Evolutionary conservation across 768 basidiomycete genomes (phyloP), one percentile per base, ranked within the genome.

Genomic region (Termitomyces sp.): DNA sequence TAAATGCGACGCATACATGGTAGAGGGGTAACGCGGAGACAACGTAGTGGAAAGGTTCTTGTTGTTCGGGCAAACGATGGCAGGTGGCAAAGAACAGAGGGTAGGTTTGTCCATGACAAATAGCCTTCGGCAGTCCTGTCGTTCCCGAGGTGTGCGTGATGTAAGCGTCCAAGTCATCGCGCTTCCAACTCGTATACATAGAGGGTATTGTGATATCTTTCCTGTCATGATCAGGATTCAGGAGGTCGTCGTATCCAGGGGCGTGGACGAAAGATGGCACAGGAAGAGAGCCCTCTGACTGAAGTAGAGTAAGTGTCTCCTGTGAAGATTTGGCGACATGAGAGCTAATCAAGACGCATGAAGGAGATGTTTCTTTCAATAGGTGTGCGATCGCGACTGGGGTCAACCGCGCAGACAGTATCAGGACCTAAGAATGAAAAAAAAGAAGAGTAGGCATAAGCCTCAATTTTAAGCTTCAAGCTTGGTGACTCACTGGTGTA

Each of bases 81-180:
- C 71, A 71, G 0, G 72, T 65, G 5, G 72, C 71, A 45, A 68
- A 75, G 5, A 71, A 45, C 12, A 77, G 68, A 6, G 69, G 59
- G 47, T 71, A 76, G 0, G 69, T 64, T 39, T 72, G 72, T 7
- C 70, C 65, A 39, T 74, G 73, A 47, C 62, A 69, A 28, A 81
- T 75, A 1, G 78, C 71, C 62, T 81, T 81, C 1, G 80, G 80
- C 37, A 78, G 68, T n/a, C 78, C 80, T 3, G 78, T 79, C 6
- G 79, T 80, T 13, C 80, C 80, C 4, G 77, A 81, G 0, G 79
- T 77, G 58, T 81, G 80, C 52, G 81, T 60, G n/a, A 81, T 77
- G 16, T 78, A 54, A 0, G 74, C 74, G 18, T 76, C 72, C 1
- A 71, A 62, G 56, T 77, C 75, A 24, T 66, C 54, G 10, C 68